Conservation (phyloP, 495 filamentous ascomycete genomes). For the Daldinia bambusicola region DNA sequence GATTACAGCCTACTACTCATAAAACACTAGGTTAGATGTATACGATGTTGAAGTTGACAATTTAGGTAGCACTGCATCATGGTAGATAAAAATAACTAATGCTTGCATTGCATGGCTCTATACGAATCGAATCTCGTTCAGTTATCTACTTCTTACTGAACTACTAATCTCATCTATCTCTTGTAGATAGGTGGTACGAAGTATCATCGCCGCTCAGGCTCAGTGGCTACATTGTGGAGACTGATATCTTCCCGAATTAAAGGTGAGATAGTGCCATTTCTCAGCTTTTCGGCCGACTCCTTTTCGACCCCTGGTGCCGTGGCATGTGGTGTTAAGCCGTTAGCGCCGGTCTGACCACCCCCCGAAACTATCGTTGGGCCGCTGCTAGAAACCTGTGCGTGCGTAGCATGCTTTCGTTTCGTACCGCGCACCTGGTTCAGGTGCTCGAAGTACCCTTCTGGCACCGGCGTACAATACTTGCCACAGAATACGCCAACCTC, state of each 20-base stretch:
- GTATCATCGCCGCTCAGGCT: slow-evolving; percentile 33
- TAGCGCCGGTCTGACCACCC: slow-evolving; percentile 16
- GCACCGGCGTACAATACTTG: slow-evolving; percentile 85
- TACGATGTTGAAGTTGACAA: neutral
- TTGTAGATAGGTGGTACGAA: neutral
- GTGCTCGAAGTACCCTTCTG: slow-evolving; percentile 86
- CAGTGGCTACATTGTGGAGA: slow-evolving; percentile 37
- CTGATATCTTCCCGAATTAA: slow-evolving; percentile 37
- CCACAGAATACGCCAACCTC: slow-evolving; percentile 98
- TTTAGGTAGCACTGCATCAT: neutral
- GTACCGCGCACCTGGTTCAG: slow-evolving; percentile 63
- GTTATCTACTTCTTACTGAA: neutral
- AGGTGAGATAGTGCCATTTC: slow-evolving; percentile 29
- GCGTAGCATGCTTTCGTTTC: slow-evolving; percentile 34
- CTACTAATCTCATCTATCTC: neutral
- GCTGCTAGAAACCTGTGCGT: slow-evolving; percentile 30
- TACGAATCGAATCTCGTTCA: neutral
- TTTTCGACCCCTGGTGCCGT: slow-evolving; percentile 15
- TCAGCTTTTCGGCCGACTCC: slow-evolving; percentile 5
- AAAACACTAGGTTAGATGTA: no score
- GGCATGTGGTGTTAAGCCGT: slow-evolving; percentile 19
- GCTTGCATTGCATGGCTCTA: neutral
- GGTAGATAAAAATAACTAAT: neutral
- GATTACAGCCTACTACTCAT: no score
- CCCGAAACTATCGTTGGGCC: slow-evolving; percentile 26